phyloP scores from a whole-genome alignment of 768 basidiomycete species.

The Strobilomyces dryophilus region DNA sequence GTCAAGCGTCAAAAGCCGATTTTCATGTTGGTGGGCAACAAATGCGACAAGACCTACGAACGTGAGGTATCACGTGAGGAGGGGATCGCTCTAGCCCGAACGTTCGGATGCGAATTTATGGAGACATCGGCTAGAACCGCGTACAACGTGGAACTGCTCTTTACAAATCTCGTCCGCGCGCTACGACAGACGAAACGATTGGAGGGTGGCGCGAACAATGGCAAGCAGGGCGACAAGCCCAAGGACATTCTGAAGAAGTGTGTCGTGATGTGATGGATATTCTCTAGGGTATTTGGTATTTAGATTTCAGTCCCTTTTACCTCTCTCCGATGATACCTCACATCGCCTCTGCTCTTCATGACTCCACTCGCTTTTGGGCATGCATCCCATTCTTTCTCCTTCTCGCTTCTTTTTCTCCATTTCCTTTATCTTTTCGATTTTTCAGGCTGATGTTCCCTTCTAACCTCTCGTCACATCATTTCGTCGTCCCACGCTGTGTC shows the following conservation, averaged over 20 bases:
- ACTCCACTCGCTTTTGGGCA: constrained; percentile 23
- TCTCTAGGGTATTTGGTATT: constrained; percentile 55
- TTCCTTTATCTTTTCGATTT: constrained; percentile 15
- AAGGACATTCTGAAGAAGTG: constrained; percentile 56
- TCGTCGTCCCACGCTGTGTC: constrained; percentile 36
- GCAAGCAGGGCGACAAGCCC: constrained; percentile 37
- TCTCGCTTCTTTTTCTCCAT: not conserved
- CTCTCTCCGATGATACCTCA: constrained; percentile 80
- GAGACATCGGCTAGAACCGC: constrained; percentile 97
- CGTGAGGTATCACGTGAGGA: constrained; percentile 92
- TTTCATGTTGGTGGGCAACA: constrained; percentile 96
- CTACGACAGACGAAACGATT: constrained; percentile 63
- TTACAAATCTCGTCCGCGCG: constrained; percentile 81
- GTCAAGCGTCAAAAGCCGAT: constrained; percentile 83
- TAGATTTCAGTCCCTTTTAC: constrained; percentile 67
- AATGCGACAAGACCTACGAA: constrained; percentile 87
- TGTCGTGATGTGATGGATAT: constrained; percentile 73
- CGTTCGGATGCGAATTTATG: constrained; percentile 89
- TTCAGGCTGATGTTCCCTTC: constrained; percentile 31
- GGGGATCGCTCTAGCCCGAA: constrained; percentile 73
- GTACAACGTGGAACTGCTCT: constrained; percentile 86
- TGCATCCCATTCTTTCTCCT: constrained; percentile 18
- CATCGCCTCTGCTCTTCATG: constrained; percentile 30
- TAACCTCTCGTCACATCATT: constrained; percentile 30
- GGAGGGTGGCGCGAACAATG: constrained; percentile 45